These are phyloP conservation scores for Kuraishia molischiana DNA, from an alignment of 805 yeast genomes.

Conservation along the genomic window DNA sequence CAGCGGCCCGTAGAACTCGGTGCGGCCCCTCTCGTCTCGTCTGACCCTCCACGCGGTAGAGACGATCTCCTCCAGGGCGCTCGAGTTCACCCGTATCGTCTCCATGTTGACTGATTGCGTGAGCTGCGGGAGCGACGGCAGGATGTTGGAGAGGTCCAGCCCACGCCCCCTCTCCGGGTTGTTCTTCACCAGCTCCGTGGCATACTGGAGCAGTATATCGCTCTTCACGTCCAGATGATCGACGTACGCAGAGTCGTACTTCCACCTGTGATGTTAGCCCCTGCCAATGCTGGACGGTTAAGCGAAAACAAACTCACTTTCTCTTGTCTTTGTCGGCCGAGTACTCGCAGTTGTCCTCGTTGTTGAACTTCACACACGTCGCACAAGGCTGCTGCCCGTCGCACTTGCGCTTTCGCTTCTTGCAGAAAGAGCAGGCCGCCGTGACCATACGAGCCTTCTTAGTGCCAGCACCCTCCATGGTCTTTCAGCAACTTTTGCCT, in stretches of 20 bases:
- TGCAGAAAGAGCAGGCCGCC: slow-evolving; percentile 11
- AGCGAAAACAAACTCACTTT: slow-evolving; percentile 6
- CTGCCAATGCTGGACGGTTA: neutral
- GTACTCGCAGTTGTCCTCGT: slow-evolving; percentile 11
- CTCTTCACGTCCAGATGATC: slow-evolving; percentile 19
- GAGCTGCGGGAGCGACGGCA: slow-evolving; percentile 9
- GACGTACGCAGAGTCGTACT: slow-evolving; percentile 20
- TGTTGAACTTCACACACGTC: slow-evolving; percentile 10
- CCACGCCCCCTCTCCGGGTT: slow-evolving; percentile 9
- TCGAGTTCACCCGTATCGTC: slow-evolving; percentile 11
- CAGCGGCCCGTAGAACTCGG: slow-evolving; percentile 25
- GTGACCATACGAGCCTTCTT: neutral
- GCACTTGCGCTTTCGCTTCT: slow-evolving; percentile 10
- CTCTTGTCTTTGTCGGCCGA: slow-evolving; percentile 17
- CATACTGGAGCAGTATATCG: slow-evolving; percentile 17
- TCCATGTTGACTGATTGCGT: slow-evolving; percentile 6
- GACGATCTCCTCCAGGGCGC: slow-evolving; percentile 21
- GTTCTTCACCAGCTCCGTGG: slow-evolving; percentile 12
- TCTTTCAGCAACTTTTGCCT: no score
- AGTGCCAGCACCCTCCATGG: no score
- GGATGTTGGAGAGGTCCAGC: slow-evolving; percentile 3
- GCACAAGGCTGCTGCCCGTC: slow-evolving; percentile 16
- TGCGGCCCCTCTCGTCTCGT: slow-evolving; percentile 13
- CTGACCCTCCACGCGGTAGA: slow-evolving; percentile 24
- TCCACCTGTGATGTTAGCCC: slow-evolving; percentile 11